A percentile compares a stretch with the other conserved stretches of the same genome.
phyloP scores from a whole-genome alignment of 2,329 filamentous ascomycete species.

The Aspergillus quadrilineatus region DNA sequence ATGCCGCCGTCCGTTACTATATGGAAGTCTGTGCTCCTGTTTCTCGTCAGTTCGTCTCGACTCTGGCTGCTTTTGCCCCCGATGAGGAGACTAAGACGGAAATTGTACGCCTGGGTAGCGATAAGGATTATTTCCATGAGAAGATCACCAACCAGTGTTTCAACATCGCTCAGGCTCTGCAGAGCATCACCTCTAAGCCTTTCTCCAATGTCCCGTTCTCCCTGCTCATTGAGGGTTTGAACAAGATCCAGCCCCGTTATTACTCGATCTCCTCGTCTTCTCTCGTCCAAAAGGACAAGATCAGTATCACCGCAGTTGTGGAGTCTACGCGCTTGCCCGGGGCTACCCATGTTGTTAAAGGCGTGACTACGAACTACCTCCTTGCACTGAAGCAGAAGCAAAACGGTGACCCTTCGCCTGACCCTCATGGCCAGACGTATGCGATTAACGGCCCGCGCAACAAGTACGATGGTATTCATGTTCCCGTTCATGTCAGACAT shows the following conservation, averaged over 20 bases:
- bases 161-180: conserved; percentile 85
- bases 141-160: conserved; percentile 78
- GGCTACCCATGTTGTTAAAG: conserved; percentile 76
- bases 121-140: conserved; percentile 93
- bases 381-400: conserved; percentile 95
- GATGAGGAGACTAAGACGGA: conserved; percentile 81
- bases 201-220: conserved; percentile 92
- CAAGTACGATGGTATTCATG: conserved; percentile 94
- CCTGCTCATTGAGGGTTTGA: conserved; percentile 86
- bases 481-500: conserved; percentile 93
- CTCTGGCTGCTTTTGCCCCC: conserved; percentile 84
- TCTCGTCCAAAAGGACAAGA: conserved; percentile 86
- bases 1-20: conserved; percentile 89
- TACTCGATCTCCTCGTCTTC: conserved; percentile 99
- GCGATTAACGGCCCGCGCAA: conserved; percentile 85
- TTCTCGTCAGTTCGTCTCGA: conserved; percentile 90
- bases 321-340: conserved; percentile 78
- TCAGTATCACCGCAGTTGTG: conserved; percentile 92
- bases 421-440: conserved; percentile 82
- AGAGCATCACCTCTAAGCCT: conserved; percentile 68
- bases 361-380: conserved; percentile 96
- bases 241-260: conserved; percentile 95
- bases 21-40: conserved; percentile 95
- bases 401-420: conserved; percentile 76
- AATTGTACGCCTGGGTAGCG: conserved; percentile 81